Percentiles rank a stretch among this genome's conserved stretches.
These are phyloP conservation scores for Thelonectria discophora DNA, from an alignment of 2,329 filamentous ascomycete genomes.

Conservation along the genomic window DNA sequence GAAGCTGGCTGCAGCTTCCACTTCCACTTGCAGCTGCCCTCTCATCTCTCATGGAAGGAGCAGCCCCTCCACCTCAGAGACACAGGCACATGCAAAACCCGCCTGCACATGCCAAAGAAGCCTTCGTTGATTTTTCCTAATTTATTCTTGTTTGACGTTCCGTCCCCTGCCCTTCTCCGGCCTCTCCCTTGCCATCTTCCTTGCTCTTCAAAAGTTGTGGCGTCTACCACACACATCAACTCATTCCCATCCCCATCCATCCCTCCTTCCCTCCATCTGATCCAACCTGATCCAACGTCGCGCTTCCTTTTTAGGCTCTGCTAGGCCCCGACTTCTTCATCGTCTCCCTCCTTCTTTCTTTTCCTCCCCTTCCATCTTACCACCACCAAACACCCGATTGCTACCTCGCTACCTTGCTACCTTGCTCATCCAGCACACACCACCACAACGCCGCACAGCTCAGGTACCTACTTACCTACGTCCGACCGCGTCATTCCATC, in stretches of 20 bases:
- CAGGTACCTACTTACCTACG: not conserved
- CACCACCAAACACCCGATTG: not conserved
- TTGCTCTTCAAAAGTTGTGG: conserved; percentile 6
- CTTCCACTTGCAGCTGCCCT: no score
- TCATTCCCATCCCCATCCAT: not conserved
- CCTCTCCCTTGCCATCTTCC: conserved; percentile 14
- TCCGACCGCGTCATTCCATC: not conserved
- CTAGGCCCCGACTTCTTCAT: conserved; percentile 28
- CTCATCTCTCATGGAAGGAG: conserved; percentile 1
- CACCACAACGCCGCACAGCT: not conserved
- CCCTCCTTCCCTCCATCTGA: conserved; percentile 30
- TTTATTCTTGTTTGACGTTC: no score
- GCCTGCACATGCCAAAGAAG: conserved; percentile 24
- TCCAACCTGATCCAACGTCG: conserved; percentile 14
- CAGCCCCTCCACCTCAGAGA: conserved; percentile 6
- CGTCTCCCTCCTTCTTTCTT: conserved; percentile 20
- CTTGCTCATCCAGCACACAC: not conserved
- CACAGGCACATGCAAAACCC: conserved; percentile 21
- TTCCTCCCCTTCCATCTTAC: conserved; percentile 21
- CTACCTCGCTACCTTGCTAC: conserved; percentile 11
- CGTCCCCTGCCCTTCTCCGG: not conserved
- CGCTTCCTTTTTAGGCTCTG: conserved; percentile 37
- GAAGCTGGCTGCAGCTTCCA: not conserved
- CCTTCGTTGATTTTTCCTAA: not conserved
- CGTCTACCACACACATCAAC: no score